Base-by-base conservation (phyloP, 495 filamentous ascomycete genomes). In the Talaromyces proteolyticus region DNA sequence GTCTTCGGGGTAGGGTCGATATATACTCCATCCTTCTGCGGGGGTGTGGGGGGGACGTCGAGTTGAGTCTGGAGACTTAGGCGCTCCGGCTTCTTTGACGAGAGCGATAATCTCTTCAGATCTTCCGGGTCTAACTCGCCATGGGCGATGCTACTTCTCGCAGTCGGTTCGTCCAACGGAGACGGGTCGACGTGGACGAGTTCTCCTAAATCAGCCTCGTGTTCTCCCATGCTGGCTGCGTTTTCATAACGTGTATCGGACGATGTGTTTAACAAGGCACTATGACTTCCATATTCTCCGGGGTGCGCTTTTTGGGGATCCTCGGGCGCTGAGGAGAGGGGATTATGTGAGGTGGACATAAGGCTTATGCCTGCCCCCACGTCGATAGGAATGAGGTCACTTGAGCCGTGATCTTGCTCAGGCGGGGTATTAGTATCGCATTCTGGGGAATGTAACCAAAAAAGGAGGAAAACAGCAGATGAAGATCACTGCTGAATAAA, bases 1-100 rank as follows among this genome's bases (percentile, higher is more conserved):
- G 84, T 84, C 5, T 77, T 78, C 3, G 84, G 74, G 3, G 79
- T 82, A 21, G 82, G 77, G 53, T 85, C 85, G 39, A 86, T 65
- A 57, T 90, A 89, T 4, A 70, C 50, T 20, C 75, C 67, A 52
- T 79, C 74, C 53, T 78, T 78, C 8, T 68, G 63, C 5, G 69
- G 72, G 6, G 63, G 71, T 3, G 68, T 63, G 47, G 68, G 63
- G 42, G 65, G 63, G 19, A 57, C 53, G 21, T 62, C 62, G 21
- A 57, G 54, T 45, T 19, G 53, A 39, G 17, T 50, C 38, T 44
- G 40, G 29, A 43, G 53, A 19, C 16, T 41, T 8, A 40, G 42
- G 14, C 23, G 42, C 17, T 62, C 56, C 12, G 63, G 36, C 20
- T 43, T 53, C 14, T 59, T 52, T 6, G 49, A 58, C 12, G 62